These are phyloP conservation scores for Angomonas desouzai DNA, from an alignment of 208 protist genomes.

Conservation along the genomic window DNA sequence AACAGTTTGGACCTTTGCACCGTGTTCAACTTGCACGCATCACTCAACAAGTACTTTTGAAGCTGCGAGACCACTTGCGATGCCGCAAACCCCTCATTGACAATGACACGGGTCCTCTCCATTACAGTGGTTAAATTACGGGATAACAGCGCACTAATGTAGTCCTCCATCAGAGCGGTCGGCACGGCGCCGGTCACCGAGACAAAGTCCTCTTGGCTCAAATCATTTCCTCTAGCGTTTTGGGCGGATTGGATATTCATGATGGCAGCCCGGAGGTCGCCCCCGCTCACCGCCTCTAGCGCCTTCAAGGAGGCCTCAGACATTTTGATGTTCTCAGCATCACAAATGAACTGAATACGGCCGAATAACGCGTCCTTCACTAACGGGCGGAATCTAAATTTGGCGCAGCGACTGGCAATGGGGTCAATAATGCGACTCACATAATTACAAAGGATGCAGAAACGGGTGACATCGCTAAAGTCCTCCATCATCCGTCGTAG, in stretches of 20 bases:
- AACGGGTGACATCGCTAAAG: conserved; percentile 97
- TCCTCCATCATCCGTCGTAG: conserved; percentile 98
- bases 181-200: conserved; percentile 85
- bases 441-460: conserved; percentile 99
- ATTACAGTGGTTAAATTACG: conserved; percentile 57
- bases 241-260: conserved; percentile 94
- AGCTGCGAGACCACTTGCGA: conserved; percentile 72
- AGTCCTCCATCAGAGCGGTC: conserved; percentile 35
- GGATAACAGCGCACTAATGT: conserved; percentile 49
- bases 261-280: conserved; percentile 97
- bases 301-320: conserved; percentile 55
- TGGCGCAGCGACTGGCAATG: conserved; percentile 98
- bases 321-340: conserved; percentile 81
- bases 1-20: conserved; percentile 44
- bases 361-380: conserved; percentile 71
- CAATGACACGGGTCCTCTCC: conserved; percentile 43
- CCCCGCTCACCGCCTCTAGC: conserved; percentile 86
- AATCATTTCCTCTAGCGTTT: conserved; percentile 71
- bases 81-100: conserved; percentile 71
- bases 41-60: conserved; percentile 61
- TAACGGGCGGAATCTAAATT: conserved; percentile 98
- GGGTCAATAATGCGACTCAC: conserved; percentile 98
- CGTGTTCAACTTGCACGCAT: conserved; percentile 56
- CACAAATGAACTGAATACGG: conserved; percentile 86
- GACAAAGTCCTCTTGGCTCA: conserved; percentile 80